Percentiles rank a stretch among this genome's conserved stretches.
phyloP scores from a whole-genome alignment of 768 basidiomycete species.

The Coprinellus micaceus region DNA sequence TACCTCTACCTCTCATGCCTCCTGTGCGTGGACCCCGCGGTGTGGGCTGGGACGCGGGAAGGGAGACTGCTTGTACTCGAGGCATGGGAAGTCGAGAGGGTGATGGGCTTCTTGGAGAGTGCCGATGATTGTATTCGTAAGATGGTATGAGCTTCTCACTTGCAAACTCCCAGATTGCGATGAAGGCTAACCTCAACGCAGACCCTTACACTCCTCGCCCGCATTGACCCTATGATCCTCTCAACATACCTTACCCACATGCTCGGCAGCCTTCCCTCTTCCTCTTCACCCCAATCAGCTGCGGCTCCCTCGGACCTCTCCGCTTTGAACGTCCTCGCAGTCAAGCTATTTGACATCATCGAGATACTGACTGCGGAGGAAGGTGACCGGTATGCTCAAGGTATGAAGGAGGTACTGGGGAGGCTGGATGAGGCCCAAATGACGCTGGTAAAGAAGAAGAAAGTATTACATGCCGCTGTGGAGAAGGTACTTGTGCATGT shows the following conservation, averaged over 20 bases:
- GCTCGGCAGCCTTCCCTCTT: neutral
- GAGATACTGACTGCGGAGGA: conserved; percentile 44
- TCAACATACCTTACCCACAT: conserved; percentile 34
- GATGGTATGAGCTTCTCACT: conserved; percentile 45
- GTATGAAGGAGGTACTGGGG: conserved; percentile 40
- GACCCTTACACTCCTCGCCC: conserved; percentile 57
- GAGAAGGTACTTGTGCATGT: conserved; percentile 51
- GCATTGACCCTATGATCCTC: conserved; percentile 58
- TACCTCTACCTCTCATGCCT: conserved; percentile 68
- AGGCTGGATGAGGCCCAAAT: conserved; percentile 32
- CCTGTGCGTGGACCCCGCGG: conserved; percentile 47
- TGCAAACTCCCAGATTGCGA: too few relatives aligned
- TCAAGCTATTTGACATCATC: conserved; percentile 49
- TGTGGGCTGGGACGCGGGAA: conserved; percentile 66
- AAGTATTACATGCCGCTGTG: conserved; percentile 53
- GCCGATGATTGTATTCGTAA: conserved; percentile 54
- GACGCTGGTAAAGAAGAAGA: conserved; percentile 19
- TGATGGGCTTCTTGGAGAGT: conserved; percentile 66
- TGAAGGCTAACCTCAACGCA: too few relatives aligned
- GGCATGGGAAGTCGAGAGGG: conserved; percentile 67
- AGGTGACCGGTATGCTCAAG: conserved; percentile 55
- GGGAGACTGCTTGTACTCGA: conserved; percentile 54
- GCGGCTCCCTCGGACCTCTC: conserved; percentile 4
- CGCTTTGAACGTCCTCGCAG: conserved; percentile 32
- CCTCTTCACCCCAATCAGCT: too few relatives aligned